Base-by-base conservation (phyloP, 805 yeast species). In the Tetrapisispora taiwanensis region DNA sequence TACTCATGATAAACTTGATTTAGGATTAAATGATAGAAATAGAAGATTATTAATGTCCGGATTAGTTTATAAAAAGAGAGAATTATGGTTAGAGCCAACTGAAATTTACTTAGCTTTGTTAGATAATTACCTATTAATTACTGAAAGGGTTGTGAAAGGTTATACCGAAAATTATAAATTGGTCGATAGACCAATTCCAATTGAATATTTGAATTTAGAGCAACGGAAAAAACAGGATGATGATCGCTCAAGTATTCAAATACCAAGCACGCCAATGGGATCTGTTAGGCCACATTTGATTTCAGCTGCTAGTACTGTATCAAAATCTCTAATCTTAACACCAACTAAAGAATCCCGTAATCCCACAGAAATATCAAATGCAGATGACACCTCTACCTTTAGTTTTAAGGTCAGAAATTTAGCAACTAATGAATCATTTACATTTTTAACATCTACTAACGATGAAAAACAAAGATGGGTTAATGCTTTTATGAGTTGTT, bases 51-150 rank as follows among this genome's bases (percentile, higher is more conserved):
- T 81, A 37, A 68, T 68, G 49, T 66, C 80, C 10, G 92, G 88
- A 0, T 73, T 71, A 22, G 72, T 83, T 15, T 53, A 67, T 2
- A 70, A 81, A 44, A 77, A 80, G 46, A 78, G 85, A 13, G 92
- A 82, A 40, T 65, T 78, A 53, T 75, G 79, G 67, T 66, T 79
- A 27, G 81, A 79, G 33, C 70, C 83, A 33, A 64, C 68, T 7
- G 66, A 72, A 0, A 62, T 68, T 1, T 69, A 75, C 50, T 53
- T 83, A 20, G 75, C 84, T 17, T 62, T 86, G 26, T 62, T 86
- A 42, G 95, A 86, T 56, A 84, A 86, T 54, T 84, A 71, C 52
- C 62, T 86, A 36, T 55, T 86, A 28, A 72, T 86, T 1, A 79
- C 85, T 1, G 81, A 85, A 34, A 70, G 70, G 39, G 60, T 73